Percentiles rank a stretch among this genome's conserved stretches.
phyloP scores from a whole-genome alignment of 2,329 filamentous ascomycete species.

The Coleophoma cylindrospora region DNA sequence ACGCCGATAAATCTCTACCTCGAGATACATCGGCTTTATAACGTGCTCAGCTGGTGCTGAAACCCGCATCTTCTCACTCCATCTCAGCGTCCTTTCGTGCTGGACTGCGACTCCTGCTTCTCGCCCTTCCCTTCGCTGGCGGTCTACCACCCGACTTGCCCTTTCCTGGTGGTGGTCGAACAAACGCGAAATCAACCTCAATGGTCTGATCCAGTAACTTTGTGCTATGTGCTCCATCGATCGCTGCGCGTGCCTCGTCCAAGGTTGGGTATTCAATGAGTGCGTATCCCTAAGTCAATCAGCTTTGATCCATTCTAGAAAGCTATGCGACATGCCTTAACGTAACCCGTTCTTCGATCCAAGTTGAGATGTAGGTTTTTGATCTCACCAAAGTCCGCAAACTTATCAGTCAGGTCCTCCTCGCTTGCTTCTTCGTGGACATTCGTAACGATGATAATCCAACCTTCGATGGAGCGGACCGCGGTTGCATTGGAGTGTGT shows the following conservation, averaged over 20 bases:
- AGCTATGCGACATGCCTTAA: conserved; percentile 57
- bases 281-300: conserved; percentile 63
- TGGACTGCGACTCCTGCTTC: conserved; percentile 27
- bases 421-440: conserved; percentile 85
- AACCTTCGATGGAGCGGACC: conserved; percentile 82
- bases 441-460: conserved; percentile 84
- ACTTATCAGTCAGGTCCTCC: conserved; percentile 75
- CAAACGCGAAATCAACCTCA: conserved; percentile 79
- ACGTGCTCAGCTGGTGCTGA: neutral
- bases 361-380: conserved; percentile 83
- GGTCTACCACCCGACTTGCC: conserved; percentile 26
- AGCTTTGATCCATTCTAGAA: neutral
- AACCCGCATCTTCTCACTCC: conserved; percentile 11
- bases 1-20: conserved; percentile 16
- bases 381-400: conserved; percentile 80
- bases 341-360: conserved; percentile 77
- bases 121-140: conserved; percentile 24
- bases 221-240: conserved; percentile 71
- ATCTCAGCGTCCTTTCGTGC: conserved; percentile 18
- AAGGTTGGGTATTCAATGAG: conserved; percentile 80
- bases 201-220: conserved; percentile 80
- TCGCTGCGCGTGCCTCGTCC: conserved; percentile 74
- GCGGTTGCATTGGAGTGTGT: conserved; percentile 71
- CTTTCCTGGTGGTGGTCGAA: conserved; percentile 68
- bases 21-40: conserved; percentile 17